Percentiles rank a stretch among this genome's conserved stretches.
Conservation (phyloP, 2,329 filamentous ascomycete genomes). For the Herpotrichia juniperi region DNA sequence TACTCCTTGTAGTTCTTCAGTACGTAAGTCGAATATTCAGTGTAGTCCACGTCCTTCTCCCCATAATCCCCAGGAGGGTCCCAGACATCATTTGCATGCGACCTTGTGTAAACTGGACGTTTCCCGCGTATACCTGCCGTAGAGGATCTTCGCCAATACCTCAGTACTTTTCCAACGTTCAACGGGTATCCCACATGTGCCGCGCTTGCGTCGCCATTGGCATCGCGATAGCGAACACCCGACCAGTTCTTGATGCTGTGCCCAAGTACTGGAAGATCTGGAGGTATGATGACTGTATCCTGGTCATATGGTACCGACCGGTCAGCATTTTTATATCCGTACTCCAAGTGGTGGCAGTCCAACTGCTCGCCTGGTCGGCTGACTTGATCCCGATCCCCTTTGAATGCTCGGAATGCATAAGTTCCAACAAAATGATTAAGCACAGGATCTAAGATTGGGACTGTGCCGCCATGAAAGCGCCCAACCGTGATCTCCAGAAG, state of each 20-base stretch:
- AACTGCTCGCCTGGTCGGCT: background rate
- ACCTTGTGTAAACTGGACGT: too few species aligned
- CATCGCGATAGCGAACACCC: background rate
- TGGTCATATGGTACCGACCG: background rate
- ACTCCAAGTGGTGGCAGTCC: constrained; percentile 1
- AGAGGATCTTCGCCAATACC: background rate
- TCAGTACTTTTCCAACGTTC: background rate
- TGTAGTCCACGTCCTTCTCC: background rate
- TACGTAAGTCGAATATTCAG: background rate
- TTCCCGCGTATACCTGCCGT: background rate
- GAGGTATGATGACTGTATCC: constrained; percentile 2
- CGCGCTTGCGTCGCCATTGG: background rate
- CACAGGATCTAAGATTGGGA: constrained; percentile 27
- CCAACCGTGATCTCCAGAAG: constrained; percentile 23
- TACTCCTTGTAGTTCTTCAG: background rate
- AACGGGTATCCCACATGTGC: background rate
- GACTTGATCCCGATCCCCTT: background rate
- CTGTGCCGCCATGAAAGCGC: constrained; percentile 16
- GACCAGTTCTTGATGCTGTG: constrained; percentile 7
- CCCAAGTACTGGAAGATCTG: constrained; percentile 2
- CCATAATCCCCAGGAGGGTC: background rate
- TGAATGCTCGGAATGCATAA: constrained; percentile 10
- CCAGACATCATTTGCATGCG: too few species aligned
- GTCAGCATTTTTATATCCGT: background rate
- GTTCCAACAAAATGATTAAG: constrained; percentile 22